Evolutionary conservation across 2,329 filamentous ascomycete genomes (phyloP).

Genomic region (Cercospora beticola): DNA sequence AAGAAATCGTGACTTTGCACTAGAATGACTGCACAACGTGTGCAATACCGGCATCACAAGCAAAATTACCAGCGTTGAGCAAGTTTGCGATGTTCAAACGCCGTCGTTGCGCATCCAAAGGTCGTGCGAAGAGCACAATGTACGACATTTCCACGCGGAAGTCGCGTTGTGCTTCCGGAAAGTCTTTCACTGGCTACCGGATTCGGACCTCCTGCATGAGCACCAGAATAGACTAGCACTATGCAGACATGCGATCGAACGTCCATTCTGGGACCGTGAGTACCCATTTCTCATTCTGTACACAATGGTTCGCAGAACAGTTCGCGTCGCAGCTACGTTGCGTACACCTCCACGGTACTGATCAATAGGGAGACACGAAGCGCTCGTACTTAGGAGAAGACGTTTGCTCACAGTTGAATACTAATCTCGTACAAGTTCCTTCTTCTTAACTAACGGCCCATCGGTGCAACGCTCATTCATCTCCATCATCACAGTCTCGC

Average conservation of each 20-base stretch:
- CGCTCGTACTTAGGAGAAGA: slow-evolving; percentile 10
- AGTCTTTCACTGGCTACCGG: slow-evolving; percentile 1
- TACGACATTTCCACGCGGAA: slow-evolving; percentile 3
- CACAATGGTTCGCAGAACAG: slow-evolving; percentile 11
- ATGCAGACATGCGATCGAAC: slow-evolving; percentile 1
- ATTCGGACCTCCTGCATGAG: neutral
- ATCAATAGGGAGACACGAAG: slow-evolving; percentile 3
- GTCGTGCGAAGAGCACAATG: slow-evolving; percentile 7
- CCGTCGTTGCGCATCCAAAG: slow-evolving; percentile 6
- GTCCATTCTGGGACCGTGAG: neutral
- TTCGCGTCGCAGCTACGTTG: neutral
- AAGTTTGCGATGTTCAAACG: neutral
- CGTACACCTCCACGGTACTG: slow-evolving; percentile 9
- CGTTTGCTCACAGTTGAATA: slow-evolving; percentile 10
- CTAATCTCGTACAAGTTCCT: slow-evolving; percentile 4
- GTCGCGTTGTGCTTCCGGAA: slow-evolving; percentile 1
- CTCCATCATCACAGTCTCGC: neutral
- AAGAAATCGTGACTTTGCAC: neutral
- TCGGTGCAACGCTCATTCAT: slow-evolving; percentile 5
- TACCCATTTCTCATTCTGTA: neutral
- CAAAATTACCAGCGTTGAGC: slow-evolving; percentile 10
- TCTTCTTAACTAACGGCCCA: slow-evolving; percentile 1
- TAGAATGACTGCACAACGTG: neutral
- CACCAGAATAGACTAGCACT: slow-evolving; percentile 8
- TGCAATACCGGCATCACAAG: slow-evolving; percentile 8